Base-by-base conservation (phyloP, 805 yeast species). In the Kazachstania viticola region DNA sequence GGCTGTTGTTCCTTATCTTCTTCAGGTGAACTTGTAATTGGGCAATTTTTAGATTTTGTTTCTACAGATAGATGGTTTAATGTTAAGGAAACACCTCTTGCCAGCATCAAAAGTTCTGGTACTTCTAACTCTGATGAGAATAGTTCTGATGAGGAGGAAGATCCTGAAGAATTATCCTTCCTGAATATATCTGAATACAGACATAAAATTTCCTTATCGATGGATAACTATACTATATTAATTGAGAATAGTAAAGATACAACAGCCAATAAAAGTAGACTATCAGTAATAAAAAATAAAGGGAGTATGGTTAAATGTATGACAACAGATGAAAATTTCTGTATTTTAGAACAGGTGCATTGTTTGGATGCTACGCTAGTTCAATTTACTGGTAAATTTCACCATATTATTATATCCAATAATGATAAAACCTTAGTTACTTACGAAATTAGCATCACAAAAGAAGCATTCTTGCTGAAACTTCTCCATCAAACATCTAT, bases 401-500 rank as follows among this genome's bases (percentile, higher is more conserved):
- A 44, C 4, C 61, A 62, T 41, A 36, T 79, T 9, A 51, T 73
- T 3, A 65, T 75, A 1, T 72, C 80, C 0, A 47, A 70, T 0
- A 44, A 34, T 3, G 42, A 39, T 14, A 35, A 33, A 5, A 33
- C 29, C 13, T 29, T 53, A 8, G 26, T 45, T 32, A 44, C 45
- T 5, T 47, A 31, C 29, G 29, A 42, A 33, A 26, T 50, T 35
- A 9, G 14, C 5, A 14, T 21, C 12, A 24, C 32, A 14, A 17
- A 27, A 14, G 29, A 13, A 16, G 12, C 14, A 54, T 63, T n/a
- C 41, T 22, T 53, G 2, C 36, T 82, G 16, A 49, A 58, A 19
- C 60, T 72, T 19, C 42, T 76, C 4, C 91, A 87, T 51, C 61
- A 62, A 33, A 84, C 95, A 0, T 48, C 54, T 11, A 54, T 78